These are phyloP conservation scores for Escovopsis weberi DNA, from an alignment of 2,329 filamentous ascomycete species.

Conservation along the genomic window DNA sequence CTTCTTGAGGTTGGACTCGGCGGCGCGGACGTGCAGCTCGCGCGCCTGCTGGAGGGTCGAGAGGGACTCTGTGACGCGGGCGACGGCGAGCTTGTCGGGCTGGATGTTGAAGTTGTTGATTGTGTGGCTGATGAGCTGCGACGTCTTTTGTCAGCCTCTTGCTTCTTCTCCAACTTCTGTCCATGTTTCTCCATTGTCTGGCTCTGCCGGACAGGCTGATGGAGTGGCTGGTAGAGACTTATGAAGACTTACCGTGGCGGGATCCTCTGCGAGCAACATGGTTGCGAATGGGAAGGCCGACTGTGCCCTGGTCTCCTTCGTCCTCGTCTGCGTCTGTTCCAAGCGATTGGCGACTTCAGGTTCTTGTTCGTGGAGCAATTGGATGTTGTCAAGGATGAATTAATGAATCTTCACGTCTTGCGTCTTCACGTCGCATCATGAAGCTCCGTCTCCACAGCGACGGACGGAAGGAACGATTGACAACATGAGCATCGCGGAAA, in stretches of 20 bases:
- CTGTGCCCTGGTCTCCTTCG: not conserved
- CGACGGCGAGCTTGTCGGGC: constrained; percentile 71
- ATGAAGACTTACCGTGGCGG: constrained; percentile 68
- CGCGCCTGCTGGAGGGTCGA: constrained; percentile 74
- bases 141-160: not conserved
- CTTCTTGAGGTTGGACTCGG: constrained; percentile 52
- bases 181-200: not conserved
- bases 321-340: not conserved
- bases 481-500: no score
- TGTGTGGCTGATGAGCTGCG: constrained; percentile 76
- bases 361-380: not conserved
- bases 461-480: no score
- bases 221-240: no score
- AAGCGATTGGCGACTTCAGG: not conserved
- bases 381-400: not conserved
- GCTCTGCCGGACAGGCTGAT: not conserved
- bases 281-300: constrained; percentile 22
- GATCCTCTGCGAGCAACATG: constrained; percentile 92
- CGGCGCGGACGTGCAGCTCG: constrained; percentile 58
- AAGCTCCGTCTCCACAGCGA: no score
- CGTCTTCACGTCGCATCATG: no score
- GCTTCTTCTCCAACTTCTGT: not conserved
- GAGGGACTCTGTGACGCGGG: constrained; percentile 73
- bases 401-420: not conserved
- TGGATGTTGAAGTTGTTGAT: constrained; percentile 90